Evolutionary conservation across 2,329 filamentous ascomycete species (phyloP), one percentile per base, ranked within the genome.

Genomic region (Xylaria sp.): DNA sequence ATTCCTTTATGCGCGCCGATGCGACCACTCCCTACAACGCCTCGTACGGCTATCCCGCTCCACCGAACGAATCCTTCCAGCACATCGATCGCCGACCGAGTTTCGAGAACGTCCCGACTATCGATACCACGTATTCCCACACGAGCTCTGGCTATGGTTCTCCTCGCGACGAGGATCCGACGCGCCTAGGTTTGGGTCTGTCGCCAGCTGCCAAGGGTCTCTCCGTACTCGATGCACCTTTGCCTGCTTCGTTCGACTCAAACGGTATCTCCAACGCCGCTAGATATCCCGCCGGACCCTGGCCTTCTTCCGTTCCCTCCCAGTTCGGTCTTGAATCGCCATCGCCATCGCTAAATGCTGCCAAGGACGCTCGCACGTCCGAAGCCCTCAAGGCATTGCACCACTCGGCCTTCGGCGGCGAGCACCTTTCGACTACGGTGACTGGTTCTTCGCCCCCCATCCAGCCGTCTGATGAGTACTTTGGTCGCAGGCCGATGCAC

Each of bases 201-300:
- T 96, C 92, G 11, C 91, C 92, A 0, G 83, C 85, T 67, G 84
- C 85, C 56, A 87, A 85, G 67, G 84, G 83, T 2, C 74, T 96
- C n/a, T 94, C 90, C n/a, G 90, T 95, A 11, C 83, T 97, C 63
- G 93, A 97, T 76, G 94, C 92, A 2, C 92, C 91, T 13, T 83
- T 97, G 7, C 94, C 94, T 1, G 91, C 92, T 7, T 97, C 93
- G 0, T 97, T 97, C 73, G 94, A 97, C 75, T 96, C 92, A 68
- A 94, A 97, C 70, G 93, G 92, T 54, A 90, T 97, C 56, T 97
- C 92, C 9, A 90, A 93, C 72, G 92, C 91, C 63, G 92, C 93
- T 16, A 86, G 91, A 61, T 92, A 92, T 72, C 80, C 80, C 16
- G 78, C 76, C 37, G 94, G 90, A 0, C 91, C 92, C 0, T 92